Evolutionary conservation across 805 yeast species (phyloP).

Genomic region (Lipomyces yamanashiensis): DNA sequence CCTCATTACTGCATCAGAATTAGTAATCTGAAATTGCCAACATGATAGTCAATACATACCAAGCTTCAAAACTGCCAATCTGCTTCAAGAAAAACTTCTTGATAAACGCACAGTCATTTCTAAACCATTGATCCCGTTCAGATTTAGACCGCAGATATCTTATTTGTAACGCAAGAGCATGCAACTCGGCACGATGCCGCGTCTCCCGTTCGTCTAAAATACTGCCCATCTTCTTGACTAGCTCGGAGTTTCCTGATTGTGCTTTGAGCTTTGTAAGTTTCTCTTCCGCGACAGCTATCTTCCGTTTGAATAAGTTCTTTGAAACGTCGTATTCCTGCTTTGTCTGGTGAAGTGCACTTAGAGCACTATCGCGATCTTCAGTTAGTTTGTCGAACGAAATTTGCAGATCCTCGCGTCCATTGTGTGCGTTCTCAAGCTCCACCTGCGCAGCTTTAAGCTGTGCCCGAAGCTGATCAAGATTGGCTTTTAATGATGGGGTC

Average conservation of each 20-base stretch:
- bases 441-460: constrained; percentile 10
- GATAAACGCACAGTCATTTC: constrained; percentile 44
- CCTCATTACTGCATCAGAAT: constrained; percentile 34
- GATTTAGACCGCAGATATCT: constrained; percentile 35
- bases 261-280: neutral
- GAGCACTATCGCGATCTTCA: constrained; percentile 12
- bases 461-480: constrained; percentile 3
- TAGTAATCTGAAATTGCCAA: neutral
- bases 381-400: neutral
- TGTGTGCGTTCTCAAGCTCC: constrained; percentile 8
- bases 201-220: neutral
- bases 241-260: neutral
- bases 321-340: constrained; percentile 15
- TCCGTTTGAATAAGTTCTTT: constrained; percentile 17
- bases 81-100: constrained; percentile 43
- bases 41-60: constrained; percentile 16
- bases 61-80: constrained; percentile 42
- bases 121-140: constrained; percentile 35
- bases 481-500: neutral
- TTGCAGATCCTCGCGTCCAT: neutral
- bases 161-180: constrained; percentile 36
- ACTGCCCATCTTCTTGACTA: neutral
- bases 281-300: constrained; percentile 9
- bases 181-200: constrained; percentile 28
- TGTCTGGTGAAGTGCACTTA: neutral